Conservation (phyloP, 306 rosid species). For the Astragalus membranaceus region DNA sequence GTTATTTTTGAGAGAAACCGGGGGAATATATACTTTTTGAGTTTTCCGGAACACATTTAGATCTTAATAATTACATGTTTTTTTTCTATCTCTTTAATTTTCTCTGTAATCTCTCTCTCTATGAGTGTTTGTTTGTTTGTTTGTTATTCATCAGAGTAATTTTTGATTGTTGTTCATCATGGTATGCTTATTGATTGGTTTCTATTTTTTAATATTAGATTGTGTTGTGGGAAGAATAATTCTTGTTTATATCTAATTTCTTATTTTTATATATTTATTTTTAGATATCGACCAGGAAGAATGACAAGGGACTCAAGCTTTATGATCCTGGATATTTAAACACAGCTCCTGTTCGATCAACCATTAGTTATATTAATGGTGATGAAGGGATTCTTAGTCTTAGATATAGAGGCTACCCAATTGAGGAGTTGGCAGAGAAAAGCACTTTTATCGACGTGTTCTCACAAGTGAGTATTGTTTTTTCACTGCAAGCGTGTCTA, state of each 20-base stretch:
- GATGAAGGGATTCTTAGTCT: conserved; percentile 95
- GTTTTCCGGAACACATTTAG: too few species aligned
- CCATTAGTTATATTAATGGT: conserved; percentile 84
- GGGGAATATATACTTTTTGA: too few species aligned
- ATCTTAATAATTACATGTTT: too few species aligned
- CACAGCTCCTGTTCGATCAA: conserved; percentile 91
- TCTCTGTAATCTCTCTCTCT: too few species aligned
- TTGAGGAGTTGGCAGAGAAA: conserved; percentile 87
- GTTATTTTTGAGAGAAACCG: too few species aligned
- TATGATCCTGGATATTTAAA: conserved; percentile 90
- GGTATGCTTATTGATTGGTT: background rate
- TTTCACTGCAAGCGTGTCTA: background rate
- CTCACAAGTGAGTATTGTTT: conserved; percentile 55
- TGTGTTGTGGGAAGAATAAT: background rate
- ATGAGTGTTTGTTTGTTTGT: too few species aligned
- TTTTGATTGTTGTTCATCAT: too few species aligned
- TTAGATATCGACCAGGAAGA: conserved; percentile 61
- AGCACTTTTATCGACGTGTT: conserved; percentile 72
- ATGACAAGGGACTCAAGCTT: conserved; percentile 79
- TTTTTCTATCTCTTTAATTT: too few species aligned
- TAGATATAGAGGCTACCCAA: conserved; percentile 89
- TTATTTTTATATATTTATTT: background rate
- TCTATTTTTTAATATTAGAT: background rate
- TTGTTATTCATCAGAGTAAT: too few species aligned
- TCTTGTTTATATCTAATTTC: background rate